Conservation (phyloP, 2,329 filamentous ascomycete genomes). For the Alternaria postmessia region DNA sequence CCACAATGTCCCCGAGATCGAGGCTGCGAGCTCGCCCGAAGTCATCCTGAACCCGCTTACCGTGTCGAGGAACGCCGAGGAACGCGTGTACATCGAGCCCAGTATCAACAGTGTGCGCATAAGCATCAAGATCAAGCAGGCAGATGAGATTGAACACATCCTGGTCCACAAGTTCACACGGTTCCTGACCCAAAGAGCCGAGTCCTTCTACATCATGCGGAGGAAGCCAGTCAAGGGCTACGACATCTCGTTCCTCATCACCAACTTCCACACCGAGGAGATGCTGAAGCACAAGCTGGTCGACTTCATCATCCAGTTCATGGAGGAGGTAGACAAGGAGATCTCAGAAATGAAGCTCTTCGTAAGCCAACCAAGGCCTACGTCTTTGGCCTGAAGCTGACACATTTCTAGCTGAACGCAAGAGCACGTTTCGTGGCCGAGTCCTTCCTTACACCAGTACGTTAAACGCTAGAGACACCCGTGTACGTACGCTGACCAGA, state of each 20-base stretch:
- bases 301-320: slow-evolving; percentile 98
- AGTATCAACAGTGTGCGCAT: slow-evolving; percentile 97
- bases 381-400: slow-evolving; percentile 36
- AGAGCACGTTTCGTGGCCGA: slow-evolving; percentile 97
- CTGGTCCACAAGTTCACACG: slow-evolving; percentile 98
- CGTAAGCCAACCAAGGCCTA: slow-evolving; percentile 63
- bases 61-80: slow-evolving; percentile 94
- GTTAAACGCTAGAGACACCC: slow-evolving; percentile 29
- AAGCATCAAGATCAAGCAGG: slow-evolving; percentile 99
- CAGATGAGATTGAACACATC: slow-evolving; percentile 98
- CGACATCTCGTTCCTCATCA: slow-evolving; percentile 98
- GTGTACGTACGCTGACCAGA: slow-evolving; percentile 7
- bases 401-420: slow-evolving; percentile 78
- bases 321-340: slow-evolving; percentile 99
- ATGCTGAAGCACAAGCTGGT: slow-evolving; percentile 99
- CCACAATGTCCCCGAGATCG: slow-evolving; percentile 97
- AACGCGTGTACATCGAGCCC: slow-evolving; percentile 94
- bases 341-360: slow-evolving; percentile 99
- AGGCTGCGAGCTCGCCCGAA: slow-evolving; percentile 91
- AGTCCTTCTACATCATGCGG: slow-evolving; percentile 95
- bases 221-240: slow-evolving; percentile 98
- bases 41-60: slow-evolving; percentile 90
- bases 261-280: slow-evolving; percentile 97
- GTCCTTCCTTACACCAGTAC: slow-evolving; percentile 93
- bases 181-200: slow-evolving; percentile 94